Evolutionary conservation across 2,329 filamentous ascomycete genomes (phyloP).

Genomic region (Nigrospora oryzae): DNA sequence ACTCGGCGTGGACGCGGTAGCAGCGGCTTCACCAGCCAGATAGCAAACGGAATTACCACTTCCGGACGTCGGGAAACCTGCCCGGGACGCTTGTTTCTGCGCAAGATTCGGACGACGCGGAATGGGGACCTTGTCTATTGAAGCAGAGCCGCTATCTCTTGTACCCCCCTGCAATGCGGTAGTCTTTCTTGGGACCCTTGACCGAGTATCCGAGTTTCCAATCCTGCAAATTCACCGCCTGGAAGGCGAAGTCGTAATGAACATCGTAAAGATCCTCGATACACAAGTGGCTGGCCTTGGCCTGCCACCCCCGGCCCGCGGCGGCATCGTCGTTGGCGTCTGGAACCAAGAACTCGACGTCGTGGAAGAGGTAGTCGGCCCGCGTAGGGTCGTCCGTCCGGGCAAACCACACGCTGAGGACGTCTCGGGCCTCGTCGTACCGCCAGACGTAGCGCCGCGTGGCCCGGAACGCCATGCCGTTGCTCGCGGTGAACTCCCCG

Average conservation of each 20-base stretch:
- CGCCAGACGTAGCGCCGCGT: constrained; percentile 65
- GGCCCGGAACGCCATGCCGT: constrained; percentile 49
- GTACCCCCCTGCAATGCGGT: constrained; percentile 50
- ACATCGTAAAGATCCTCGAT: constrained; percentile 65
- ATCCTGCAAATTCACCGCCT: constrained; percentile 43
- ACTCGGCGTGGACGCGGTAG: no score
- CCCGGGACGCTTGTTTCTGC: no score
- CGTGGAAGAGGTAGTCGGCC: constrained; percentile 69
- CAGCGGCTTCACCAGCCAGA: no score
- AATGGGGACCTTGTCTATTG: no score
- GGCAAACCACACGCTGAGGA: constrained; percentile 66
- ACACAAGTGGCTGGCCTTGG: constrained; percentile 62
- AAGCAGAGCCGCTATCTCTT: constrained; percentile 20
- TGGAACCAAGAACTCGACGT: constrained; percentile 51
- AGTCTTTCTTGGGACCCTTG: constrained; percentile 66
- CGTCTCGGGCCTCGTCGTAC: constrained; percentile 52
- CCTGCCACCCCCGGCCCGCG: constrained; percentile 44
- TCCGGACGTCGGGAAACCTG: no score
- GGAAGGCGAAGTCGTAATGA: constrained; percentile 57
- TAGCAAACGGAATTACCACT: no score
- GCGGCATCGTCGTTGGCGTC: constrained; percentile 10
- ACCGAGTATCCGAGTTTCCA: constrained; percentile 60
- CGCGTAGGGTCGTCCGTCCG: constrained; percentile 51
- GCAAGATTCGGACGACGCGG: no score
- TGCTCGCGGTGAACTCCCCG: constrained; percentile 52